These are phyloP conservation scores for Tetrapisispora iriomotensis DNA, from an alignment of 805 yeast species.

Conservation along the genomic window DNA sequence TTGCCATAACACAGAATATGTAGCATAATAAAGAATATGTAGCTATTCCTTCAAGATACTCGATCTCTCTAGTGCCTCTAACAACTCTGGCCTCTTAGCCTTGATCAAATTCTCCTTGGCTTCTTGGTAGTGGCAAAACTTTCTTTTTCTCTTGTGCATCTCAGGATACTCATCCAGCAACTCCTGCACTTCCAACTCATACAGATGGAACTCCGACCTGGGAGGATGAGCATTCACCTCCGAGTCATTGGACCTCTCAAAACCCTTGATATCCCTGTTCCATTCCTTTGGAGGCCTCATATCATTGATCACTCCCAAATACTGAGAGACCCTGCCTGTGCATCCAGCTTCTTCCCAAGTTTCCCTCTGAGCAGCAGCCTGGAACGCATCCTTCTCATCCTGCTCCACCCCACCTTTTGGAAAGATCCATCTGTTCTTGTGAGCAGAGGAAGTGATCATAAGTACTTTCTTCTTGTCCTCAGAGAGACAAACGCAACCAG, in stretches of 20 bases:
- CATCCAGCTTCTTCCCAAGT: conserved; percentile 99
- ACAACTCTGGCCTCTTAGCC: conserved; percentile 58
- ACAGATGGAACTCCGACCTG: conserved; percentile 80
- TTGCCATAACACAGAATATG: background rate
- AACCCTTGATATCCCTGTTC: conserved; percentile 21
- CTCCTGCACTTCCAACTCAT: conserved; percentile 55
- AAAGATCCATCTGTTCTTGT: conserved; percentile 66
- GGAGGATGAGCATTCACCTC: conserved; percentile 42
- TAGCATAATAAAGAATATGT: too few species aligned
- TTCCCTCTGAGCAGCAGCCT: conserved; percentile 63
- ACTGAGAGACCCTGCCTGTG: conserved; percentile 46
- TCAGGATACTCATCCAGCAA: conserved; percentile 74
- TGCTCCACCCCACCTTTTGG: conserved; percentile 94
- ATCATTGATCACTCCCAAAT: conserved; percentile 62
- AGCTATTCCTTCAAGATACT: conserved; percentile 28
- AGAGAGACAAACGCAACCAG: conserved; percentile 79
- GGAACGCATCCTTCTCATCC: conserved; percentile 48
- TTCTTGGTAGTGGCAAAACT: conserved; percentile 66
- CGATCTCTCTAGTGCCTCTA: conserved; percentile 52
- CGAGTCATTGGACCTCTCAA: conserved; percentile 15
- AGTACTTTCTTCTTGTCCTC: conserved; percentile 50
- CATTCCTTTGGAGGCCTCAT: conserved; percentile 40
- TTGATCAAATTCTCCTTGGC: conserved; percentile 50
- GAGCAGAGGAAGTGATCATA: conserved; percentile 67
- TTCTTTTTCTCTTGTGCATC: conserved; percentile 44